phyloP scores from a whole-genome alignment of 306 rosid genomes.

The Sicyos baderoa region DNA sequence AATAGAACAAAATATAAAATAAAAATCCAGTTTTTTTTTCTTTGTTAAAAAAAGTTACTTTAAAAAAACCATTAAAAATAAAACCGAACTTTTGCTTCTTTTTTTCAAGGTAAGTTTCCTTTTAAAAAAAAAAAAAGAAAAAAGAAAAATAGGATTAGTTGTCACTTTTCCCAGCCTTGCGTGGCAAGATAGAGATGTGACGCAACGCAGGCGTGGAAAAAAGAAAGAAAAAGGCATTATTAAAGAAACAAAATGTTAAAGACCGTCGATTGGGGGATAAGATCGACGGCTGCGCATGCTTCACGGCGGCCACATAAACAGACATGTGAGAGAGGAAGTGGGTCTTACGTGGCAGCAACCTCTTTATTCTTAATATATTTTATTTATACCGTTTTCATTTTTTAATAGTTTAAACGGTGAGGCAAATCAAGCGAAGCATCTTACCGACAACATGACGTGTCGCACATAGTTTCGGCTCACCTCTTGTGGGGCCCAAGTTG shows the following conservation, averaged over 20 bases:
- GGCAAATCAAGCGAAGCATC: slow-evolving; percentile 16
- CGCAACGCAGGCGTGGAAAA: slow-evolving; percentile 22
- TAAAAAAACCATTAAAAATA: too few relatives aligned
- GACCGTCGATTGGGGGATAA: slow-evolving; percentile 30
- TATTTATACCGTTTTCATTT: not conserved
- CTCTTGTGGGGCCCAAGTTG: too few relatives aligned
- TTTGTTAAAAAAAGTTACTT: too few relatives aligned
- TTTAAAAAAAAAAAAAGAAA: not conserved
- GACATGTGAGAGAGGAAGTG: slow-evolving; percentile 24
- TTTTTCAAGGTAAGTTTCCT: too few relatives aligned
- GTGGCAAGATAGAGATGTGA: slow-evolving; percentile 23
- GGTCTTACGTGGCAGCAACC: slow-evolving; percentile 40
- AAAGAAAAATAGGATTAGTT: not conserved
- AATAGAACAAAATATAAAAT: too few relatives aligned
- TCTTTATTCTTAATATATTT: not conserved
- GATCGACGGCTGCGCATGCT: slow-evolving; percentile 30
- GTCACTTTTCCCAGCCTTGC: not conserved
- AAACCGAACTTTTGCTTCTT: too few relatives aligned
- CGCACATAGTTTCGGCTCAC: slow-evolving; percentile 19
- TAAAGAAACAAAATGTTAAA: not conserved
- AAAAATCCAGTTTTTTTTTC: too few relatives aligned
- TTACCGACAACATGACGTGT: slow-evolving; percentile 44
- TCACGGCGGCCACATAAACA: slow-evolving; percentile 21
- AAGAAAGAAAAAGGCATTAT: not conserved
- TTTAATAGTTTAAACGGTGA: slow-evolving; percentile 9